Conservation (phyloP, 805 yeast species). For the Kazachstania bromeliacearum region DNA sequence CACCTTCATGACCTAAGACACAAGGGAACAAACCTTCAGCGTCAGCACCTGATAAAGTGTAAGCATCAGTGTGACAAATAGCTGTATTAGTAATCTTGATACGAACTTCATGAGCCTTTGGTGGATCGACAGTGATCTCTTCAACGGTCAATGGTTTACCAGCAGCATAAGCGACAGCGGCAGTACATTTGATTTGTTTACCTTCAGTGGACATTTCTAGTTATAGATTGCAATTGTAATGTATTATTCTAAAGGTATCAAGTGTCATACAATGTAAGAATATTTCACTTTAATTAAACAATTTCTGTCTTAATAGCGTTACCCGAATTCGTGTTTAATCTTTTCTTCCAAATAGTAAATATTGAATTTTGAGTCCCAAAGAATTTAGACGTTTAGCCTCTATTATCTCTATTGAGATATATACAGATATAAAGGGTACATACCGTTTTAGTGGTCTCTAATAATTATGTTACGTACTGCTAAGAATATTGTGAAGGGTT, state of each 20-base stretch:
- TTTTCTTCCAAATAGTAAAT: too few relatives aligned
- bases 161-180: slow-evolving; percentile 98
- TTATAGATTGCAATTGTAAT: neutral
- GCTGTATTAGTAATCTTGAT: slow-evolving; percentile 82
- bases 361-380: too few relatives aligned
- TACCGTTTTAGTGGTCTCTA: neutral
- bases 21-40: slow-evolving; percentile 96
- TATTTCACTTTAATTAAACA: too few relatives aligned
- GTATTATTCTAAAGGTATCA: too few relatives aligned
- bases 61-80: slow-evolving; percentile 98
- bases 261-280: too few relatives aligned
- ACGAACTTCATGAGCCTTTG: slow-evolving; percentile 95
- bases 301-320: too few relatives aligned
- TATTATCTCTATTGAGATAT: neutral
- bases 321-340: too few relatives aligned
- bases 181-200: slow-evolving; percentile 68
- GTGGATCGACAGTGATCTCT: slow-evolving; percentile 84
- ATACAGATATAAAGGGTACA: neutral
- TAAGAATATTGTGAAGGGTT: slow-evolving; percentile 72
- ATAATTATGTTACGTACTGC: slow-evolving; percentile 51
- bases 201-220: slow-evolving; percentile 21
- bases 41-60: slow-evolving; percentile 87
- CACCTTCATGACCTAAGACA: slow-evolving; percentile 95
- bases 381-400: too few relatives aligned
- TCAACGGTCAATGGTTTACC: slow-evolving; percentile 75